Evolutionary conservation across 805 yeast species (phyloP).

Genomic region (Sugiyamaella lignohabitans): DNA sequence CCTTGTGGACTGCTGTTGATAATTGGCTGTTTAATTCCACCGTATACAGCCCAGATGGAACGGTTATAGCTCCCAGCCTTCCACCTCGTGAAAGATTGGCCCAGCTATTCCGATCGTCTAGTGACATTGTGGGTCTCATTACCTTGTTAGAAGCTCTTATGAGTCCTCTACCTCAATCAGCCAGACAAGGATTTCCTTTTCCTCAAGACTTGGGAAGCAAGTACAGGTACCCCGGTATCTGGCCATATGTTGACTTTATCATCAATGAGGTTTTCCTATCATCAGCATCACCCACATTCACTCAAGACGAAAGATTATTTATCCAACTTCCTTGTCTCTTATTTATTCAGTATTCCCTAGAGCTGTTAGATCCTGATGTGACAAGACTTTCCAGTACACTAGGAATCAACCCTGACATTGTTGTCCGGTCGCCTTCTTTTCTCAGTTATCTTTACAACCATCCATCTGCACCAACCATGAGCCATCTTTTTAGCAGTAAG

Average conservation of each 20-base stretch:
- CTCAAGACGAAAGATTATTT: slow-evolving; percentile 34
- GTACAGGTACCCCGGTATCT: slow-evolving; percentile 59
- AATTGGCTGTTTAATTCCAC: slow-evolving; percentile 50
- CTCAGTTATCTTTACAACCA: slow-evolving; percentile 52
- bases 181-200: slow-evolving; percentile 38
- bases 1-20: slow-evolving; percentile 67
- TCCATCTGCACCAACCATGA: slow-evolving; percentile 62
- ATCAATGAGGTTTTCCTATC: slow-evolving; percentile 57
- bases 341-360: slow-evolving; percentile 43
- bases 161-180: slow-evolving; percentile 10
- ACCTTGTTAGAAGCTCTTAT: slow-evolving; percentile 43
- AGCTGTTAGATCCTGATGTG: slow-evolving; percentile 47
- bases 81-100: slow-evolving; percentile 41
- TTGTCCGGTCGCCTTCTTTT: slow-evolving; percentile 42
- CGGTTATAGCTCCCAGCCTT: slow-evolving; percentile 24
- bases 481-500: slow-evolving; percentile 53
- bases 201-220: slow-evolving; percentile 59
- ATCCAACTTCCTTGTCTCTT: slow-evolving; percentile 52
- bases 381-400: slow-evolving; percentile 48
- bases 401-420: slow-evolving; percentile 43
- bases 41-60: slow-evolving; percentile 28
- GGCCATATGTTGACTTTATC: slow-evolving; percentile 75
- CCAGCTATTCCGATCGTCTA: slow-evolving; percentile 43
- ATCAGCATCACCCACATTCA: slow-evolving; percentile 26
- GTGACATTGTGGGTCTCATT: slow-evolving; percentile 57